Evolutionary conservation across 306 rosid species (phyloP), one percentile per base, ranked within the genome.

Genomic region (Begonia loranthoides): DNA sequence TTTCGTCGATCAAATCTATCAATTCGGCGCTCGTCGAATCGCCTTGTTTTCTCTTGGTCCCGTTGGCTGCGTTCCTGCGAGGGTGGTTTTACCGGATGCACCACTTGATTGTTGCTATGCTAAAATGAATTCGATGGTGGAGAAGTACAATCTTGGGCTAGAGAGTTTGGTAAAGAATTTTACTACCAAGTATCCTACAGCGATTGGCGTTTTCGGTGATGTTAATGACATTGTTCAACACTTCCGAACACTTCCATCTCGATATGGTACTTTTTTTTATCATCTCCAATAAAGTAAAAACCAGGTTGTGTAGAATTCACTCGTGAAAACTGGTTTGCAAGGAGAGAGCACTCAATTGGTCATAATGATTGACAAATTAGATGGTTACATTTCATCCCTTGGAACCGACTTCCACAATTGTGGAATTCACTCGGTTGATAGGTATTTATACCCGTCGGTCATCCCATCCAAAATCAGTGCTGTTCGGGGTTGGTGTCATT

Each of bases 51-150:
- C 64, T 1, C 44, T 74, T 0, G 76, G 76, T 5, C 79, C 60
- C 0, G 67, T 66, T 15, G 76, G 79, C 3, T 74, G 73, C 41
- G 73, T 55, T 51, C 79, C 70, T 0, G 73, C 70, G 10, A 54
- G 76, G 52, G 76, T 44, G 40, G 10, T 55, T 17, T 12, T 74
- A 41, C 56, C 48, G 0, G 66, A 50, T 34, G 73, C 58, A 14
- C 73, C 75, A 3, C 43, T 22, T 10, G 13, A 41, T 13, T 39
- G 10, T 13, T 74, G 76, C 28, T 58, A 21, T 9, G 79, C 47
- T 8, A 55, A 58, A 13, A 39, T 74, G 58, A 69, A 69, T 33
- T n/a, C 3, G 4, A 57, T 74, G 73, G 66, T 51, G 2, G 55
- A 46, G 21, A 28, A 54, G 19, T 74, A 61, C 62, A 74, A 74